Evolutionary conservation across 768 basidiomycete species (phyloP).

Genomic region (Suillus clintonianus): DNA sequence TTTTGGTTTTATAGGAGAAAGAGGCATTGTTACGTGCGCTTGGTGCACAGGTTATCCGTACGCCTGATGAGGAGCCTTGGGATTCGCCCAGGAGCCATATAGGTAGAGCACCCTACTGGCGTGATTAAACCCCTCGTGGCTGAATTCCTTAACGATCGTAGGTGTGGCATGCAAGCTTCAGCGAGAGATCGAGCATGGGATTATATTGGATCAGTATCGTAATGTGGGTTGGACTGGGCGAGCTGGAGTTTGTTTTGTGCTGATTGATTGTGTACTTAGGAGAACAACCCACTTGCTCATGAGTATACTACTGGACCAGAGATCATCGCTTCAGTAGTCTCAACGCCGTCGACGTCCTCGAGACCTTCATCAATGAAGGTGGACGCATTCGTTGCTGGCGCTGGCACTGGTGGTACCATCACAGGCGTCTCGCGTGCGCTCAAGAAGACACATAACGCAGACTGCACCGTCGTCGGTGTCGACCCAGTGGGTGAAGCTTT

Average conservation of each 20-base stretch:
- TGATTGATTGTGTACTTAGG: constrained; percentile 34
- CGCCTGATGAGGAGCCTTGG: constrained; percentile 87
- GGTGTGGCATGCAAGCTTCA: constrained; percentile 82
- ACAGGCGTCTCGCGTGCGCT: constrained; percentile 84
- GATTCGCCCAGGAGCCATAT: constrained; percentile 90
- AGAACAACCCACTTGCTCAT: constrained; percentile 89
- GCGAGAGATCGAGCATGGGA: constrained; percentile 74
- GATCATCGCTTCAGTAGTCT: constrained; percentile 77
- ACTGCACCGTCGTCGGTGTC: constrained; percentile 77
- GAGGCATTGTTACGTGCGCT: constrained; percentile 88
- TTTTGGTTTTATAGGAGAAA: constrained; percentile 67
- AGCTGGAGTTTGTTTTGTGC: not conserved
- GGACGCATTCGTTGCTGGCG: constrained; percentile 80
- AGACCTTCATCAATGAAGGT: constrained; percentile 73
- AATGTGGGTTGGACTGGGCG: constrained; percentile 49
- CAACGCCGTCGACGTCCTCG: constrained; percentile 59
- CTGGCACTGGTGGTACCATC: constrained; percentile 95
- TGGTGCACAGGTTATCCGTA: constrained; percentile 93
- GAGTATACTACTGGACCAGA: constrained; percentile 90
- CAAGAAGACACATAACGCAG: constrained; percentile 74
- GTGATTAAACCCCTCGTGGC: constrained; percentile 56
- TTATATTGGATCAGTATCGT: constrained; percentile 92
- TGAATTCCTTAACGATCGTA: constrained; percentile 86
- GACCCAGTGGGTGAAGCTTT: constrained; percentile 70
- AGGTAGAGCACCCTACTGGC: constrained; percentile 57